A percentile compares a stretch with the other conserved stretches of the same genome.
Evolutionary conservation across 1,284 basidiomycete genomes (phyloP).

Genomic region (Fomitopsis schrenkii): DNA sequence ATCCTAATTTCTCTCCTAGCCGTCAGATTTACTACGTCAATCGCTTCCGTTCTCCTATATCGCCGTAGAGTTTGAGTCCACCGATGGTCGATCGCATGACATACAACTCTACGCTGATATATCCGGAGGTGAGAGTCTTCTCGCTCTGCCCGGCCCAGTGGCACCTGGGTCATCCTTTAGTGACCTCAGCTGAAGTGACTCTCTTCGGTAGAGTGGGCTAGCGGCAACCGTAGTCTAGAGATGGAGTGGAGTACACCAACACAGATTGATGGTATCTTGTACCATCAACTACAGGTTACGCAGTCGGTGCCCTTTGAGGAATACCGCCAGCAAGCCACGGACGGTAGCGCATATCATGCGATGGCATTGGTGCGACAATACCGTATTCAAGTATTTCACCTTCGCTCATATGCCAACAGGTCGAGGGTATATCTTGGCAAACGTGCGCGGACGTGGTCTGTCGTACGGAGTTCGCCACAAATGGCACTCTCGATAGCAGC

Average conservation of each 20-base stretch:
- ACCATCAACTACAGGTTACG: not conserved
- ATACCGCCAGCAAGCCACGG: not conserved
- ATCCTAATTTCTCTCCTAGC: conserved; percentile 11
- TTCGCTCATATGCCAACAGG: not conserved
- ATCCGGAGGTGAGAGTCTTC: too few species aligned
- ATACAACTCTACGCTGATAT: conserved; percentile 34
- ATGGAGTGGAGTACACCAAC: not conserved
- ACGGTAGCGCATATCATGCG: not conserved
- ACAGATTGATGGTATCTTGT: not conserved
- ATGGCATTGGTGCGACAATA: not conserved
- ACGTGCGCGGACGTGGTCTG: not conserved
- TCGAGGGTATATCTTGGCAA: not conserved
- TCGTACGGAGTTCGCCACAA: not conserved
- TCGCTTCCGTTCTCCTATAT: conserved; percentile 32
- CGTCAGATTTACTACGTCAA: conserved; percentile 28
- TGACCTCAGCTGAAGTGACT: not conserved
- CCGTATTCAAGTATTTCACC: not conserved
- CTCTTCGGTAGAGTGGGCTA: not conserved
- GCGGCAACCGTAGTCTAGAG: not conserved
- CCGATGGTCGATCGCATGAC: conserved; percentile 26
- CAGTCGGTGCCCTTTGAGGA: not conserved
- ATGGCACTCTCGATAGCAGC: not conserved
- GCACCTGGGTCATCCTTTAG: too few species aligned
- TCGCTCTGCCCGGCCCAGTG: too few species aligned
- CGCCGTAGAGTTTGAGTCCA: conserved; percentile 24